phyloP scores from a whole-genome alignment of 2,329 filamentous ascomycete species.

The Ceratocystis huliohia region DNA sequence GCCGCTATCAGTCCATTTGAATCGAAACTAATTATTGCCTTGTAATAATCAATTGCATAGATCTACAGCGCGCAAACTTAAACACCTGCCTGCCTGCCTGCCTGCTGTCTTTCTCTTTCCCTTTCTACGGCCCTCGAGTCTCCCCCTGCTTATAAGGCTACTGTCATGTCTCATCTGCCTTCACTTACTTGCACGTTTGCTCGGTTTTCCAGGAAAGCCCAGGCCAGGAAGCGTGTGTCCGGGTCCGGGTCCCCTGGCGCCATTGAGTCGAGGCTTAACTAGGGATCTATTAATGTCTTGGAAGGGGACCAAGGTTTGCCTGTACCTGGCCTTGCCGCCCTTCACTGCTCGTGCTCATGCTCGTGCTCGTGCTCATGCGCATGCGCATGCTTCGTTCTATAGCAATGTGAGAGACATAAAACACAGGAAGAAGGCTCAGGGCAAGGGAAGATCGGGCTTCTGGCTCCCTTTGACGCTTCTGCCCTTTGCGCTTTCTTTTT shows the following conservation, averaged over 20 bases:
- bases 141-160: background rate
- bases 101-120: background rate
- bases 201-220: background rate
- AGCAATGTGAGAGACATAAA: background rate
- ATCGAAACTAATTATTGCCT: background rate
- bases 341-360: no score
- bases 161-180: slow-evolving; percentile 5
- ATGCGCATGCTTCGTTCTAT: background rate
- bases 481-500: background rate
- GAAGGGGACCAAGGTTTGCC: background rate
- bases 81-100: no score
- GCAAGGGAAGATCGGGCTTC: background rate
- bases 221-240: background rate
- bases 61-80: background rate
- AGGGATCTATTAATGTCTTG: background rate
- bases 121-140: slow-evolving; percentile 5
- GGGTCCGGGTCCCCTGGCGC: background rate
- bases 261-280: background rate
- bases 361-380: background rate
- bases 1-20: background rate
- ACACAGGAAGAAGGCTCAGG: background rate
- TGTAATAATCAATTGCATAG: background rate
- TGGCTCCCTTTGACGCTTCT: background rate
- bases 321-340: background rate
- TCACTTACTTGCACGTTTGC: slow-evolving; percentile 1